Conservation (phyloP, 78 protist species). For the Bodo saltans region DNA sequence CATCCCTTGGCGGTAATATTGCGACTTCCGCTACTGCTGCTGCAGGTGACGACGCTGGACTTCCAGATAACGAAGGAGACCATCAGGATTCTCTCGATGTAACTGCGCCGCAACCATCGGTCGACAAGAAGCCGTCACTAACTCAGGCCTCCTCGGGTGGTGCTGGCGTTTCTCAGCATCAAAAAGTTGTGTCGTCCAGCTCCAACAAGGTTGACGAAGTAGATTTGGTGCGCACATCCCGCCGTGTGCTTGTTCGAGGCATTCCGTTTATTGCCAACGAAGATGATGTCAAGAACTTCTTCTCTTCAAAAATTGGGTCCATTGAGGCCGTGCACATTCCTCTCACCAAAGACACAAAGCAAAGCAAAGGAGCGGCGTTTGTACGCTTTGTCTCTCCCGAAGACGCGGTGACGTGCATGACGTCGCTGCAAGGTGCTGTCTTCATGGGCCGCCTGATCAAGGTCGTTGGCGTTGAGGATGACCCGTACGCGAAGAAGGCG, state of each 20-base stretch:
- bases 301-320: constrained; percentile 40
- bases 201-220: constrained; percentile 19
- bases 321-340: constrained; percentile 77
- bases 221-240: constrained; percentile 19
- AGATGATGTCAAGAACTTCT: constrained; percentile 46
- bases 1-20: no score
- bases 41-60: no score
- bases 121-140: no score
- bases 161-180: neutral
- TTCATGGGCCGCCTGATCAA: constrained; percentile 82
- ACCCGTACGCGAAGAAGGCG: constrained; percentile 26
- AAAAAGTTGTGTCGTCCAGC: neutral
- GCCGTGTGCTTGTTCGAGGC: constrained; percentile 69
- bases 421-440: constrained; percentile 21
- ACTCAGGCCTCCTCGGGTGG: neutral
- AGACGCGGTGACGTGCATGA: constrained; percentile 64
- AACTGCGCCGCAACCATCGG: no score
- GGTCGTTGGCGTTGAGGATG: constrained; percentile 62
- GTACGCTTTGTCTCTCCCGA: constrained; percentile 63
- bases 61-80: no score
- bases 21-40: no score
- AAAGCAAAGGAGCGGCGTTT: constrained; percentile 77
- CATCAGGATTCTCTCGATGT: no score
- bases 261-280: constrained; percentile 64
- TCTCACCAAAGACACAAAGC: constrained; percentile 58